A percentile compares a stretch with the other conserved stretches of the same genome.
Evolutionary conservation across 2,329 filamentous ascomycete species (phyloP).

Genomic region (Dactylonectria estremocensis): DNA sequence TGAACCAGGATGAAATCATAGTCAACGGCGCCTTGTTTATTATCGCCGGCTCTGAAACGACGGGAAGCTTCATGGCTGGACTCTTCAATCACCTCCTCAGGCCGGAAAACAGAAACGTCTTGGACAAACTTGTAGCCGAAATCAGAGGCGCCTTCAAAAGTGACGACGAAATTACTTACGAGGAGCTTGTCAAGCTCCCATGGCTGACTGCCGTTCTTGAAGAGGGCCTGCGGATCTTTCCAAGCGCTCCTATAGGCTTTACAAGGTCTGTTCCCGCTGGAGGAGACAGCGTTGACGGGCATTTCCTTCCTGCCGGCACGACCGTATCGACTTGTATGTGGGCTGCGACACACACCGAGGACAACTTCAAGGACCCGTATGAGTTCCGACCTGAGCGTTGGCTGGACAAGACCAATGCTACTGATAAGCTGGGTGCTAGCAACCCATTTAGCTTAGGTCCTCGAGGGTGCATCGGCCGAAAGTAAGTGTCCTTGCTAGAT

Average conservation of each 20-base stretch:
- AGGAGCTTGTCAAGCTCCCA: conserved; percentile 53
- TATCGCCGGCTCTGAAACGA: conserved; percentile 54
- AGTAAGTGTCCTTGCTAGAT: background rate
- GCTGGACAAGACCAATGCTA: conserved; percentile 57
- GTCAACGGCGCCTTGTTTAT: conserved; percentile 52
- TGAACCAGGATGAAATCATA: conserved; percentile 52
- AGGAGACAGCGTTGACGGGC: conserved; percentile 35
- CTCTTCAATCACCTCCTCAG: conserved; percentile 50
- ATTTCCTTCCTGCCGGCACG: conserved; percentile 20
- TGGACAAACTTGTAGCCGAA: conserved; percentile 56
- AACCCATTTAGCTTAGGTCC: conserved; percentile 66
- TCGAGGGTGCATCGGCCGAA: conserved; percentile 63
- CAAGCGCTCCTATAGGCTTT: conserved; percentile 47
- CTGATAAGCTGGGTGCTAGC: conserved; percentile 59
- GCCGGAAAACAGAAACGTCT: conserved; percentile 47
- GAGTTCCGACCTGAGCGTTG: conserved; percentile 65
- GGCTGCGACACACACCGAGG: conserved; percentile 58
- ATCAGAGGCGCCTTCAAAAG: conserved; percentile 45
- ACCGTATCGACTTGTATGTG: conserved; percentile 48
- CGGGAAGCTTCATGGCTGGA: conserved; percentile 50
- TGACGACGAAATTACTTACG: conserved; percentile 53
- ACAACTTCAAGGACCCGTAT: conserved; percentile 61
- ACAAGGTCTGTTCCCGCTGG: conserved; percentile 52
- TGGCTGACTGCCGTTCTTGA: conserved; percentile 60
- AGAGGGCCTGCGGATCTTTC: conserved; percentile 60